Conservation (phyloP, 805 yeast species). For the Nakazawaea ernobii region DNA sequence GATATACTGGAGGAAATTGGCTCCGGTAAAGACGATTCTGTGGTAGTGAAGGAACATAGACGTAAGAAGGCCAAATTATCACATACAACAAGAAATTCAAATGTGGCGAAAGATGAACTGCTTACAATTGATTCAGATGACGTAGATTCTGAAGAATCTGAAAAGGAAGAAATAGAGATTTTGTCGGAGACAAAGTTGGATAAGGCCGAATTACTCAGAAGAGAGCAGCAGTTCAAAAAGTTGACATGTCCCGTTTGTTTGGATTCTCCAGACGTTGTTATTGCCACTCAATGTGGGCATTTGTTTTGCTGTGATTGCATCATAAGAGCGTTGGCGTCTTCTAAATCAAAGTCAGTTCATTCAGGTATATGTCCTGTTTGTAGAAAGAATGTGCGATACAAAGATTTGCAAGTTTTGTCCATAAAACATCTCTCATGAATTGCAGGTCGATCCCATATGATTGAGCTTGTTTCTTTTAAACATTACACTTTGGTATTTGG, state of each 20-base stretch:
- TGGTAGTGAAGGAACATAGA: no score
- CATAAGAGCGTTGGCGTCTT: conserved; percentile 42
- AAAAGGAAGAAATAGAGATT: conserved; percentile 7
- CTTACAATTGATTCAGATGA: not conserved
- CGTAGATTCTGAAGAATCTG: conserved; percentile 1
- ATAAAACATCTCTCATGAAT: conserved; percentile 1
- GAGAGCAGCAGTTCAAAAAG: conserved; percentile 21
- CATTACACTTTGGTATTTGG: no score
- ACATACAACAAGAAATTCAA: not conserved
- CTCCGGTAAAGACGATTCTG: not conserved
- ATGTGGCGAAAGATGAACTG: not conserved
- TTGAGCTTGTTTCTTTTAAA: no score
- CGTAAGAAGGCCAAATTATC: not conserved
- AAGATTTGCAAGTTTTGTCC: conserved; percentile 6
- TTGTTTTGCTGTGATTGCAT: conserved; percentile 49
- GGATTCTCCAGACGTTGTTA: conserved; percentile 43
- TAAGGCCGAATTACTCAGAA: conserved; percentile 5
- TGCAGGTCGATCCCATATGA: not conserved
- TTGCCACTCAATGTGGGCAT: conserved; percentile 54
- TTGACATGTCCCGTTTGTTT: conserved; percentile 51
- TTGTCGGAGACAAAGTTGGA: conserved; percentile 8
- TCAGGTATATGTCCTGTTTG: conserved; percentile 28
- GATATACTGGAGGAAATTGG: not conserved
- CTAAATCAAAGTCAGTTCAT: conserved; percentile 22
- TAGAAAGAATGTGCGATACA: conserved; percentile 17